Evolutionary conservation across 1,284 basidiomycete genomes (phyloP), one percentile per base, ranked within the genome.

Genomic region (Austroboletus novae-zelandiae): DNA sequence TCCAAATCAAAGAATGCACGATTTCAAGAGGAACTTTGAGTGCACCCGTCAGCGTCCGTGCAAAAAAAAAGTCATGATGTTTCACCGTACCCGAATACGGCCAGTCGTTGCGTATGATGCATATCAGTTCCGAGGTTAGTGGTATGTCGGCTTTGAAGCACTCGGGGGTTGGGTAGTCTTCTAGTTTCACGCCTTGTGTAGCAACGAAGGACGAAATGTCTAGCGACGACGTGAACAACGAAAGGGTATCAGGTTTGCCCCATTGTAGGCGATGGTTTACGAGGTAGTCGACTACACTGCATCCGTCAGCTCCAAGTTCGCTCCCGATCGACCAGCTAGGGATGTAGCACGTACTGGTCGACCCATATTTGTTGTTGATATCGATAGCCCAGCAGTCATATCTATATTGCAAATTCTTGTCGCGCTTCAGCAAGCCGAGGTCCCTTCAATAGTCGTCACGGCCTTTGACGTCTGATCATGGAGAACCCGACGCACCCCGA

Each of bases 21-120:
- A 91, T 74, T 49, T 86, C 82, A 2, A 77, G 62, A 4, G 89
- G 89, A 9, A 90, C 88, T 87, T 43, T 40, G 36, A 40, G 47
- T 9, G n/a, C 35, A 44, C 20, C 17, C 20, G 43, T 54, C 40
- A 60, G 34, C 43, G 9, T 27, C 5, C 15, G 17, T 10, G 20
- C 20, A 15, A 15, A 25, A 31, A 25, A 25, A 17, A 34, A 14
- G 17, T 10, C 3, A 45, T 13, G 34, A 43, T 17, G 25, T 43
- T 32, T 39, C 31, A 5, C 18, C 43, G 18, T 58, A 86, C 86
- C 81, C 25, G 86, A 89, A 66, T 91, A 91, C 0, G 89, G 89
- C 89, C 89, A 91, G 61, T 90, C 88, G 59, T 91, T 91, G 61
- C 75, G 83, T 47, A 86, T 86, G 54, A 91, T 82, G 60, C 83